Conservation (phyloP, 805 yeast species). For the Brettanomyces sp. region DNA sequence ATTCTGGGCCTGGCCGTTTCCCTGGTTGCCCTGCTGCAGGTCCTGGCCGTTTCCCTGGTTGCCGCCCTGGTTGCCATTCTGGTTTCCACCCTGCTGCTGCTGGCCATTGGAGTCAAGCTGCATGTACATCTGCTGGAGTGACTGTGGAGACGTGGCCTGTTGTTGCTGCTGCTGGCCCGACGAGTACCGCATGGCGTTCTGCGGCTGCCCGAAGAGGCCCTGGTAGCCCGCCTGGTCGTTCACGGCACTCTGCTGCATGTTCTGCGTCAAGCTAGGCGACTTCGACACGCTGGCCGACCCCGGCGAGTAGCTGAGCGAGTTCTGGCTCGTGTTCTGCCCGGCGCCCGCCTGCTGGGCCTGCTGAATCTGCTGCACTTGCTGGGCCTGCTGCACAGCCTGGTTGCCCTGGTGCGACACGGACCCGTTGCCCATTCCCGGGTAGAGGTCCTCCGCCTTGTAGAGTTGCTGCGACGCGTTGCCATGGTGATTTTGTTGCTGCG, state of each 20-base stretch:
- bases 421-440: slow-evolving; percentile 8
- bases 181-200: slow-evolving; percentile 13
- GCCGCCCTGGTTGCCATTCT: not conserved
- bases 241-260: slow-evolving; percentile 10
- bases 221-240: slow-evolving; percentile 3
- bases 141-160: slow-evolving; percentile 6
- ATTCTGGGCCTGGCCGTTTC: slow-evolving; percentile 8
- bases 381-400: no score
- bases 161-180: slow-evolving; percentile 11
- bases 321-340: not conserved
- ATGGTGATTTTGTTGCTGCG: slow-evolving; percentile 5
- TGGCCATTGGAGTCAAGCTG: slow-evolving; percentile 3
- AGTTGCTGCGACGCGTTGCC: slow-evolving; percentile 3
- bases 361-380: no score
- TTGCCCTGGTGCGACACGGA: not conserved
- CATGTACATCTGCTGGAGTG: slow-evolving; percentile 4
- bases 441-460: slow-evolving; percentile 17
- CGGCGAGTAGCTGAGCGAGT: not conserved
- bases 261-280: slow-evolving; percentile 15
- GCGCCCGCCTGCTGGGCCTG: not conserved
- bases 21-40: slow-evolving; percentile 6
- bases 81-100: slow-evolving; percentile 6
- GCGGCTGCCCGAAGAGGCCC: slow-evolving; percentile 6
- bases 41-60: slow-evolving; percentile 8
- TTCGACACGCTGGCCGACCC: slow-evolving; percentile 9